Evolutionary conservation across 1,139 yeast species (phyloP).

Genomic region (Scheffersomyces cryptocercus): DNA sequence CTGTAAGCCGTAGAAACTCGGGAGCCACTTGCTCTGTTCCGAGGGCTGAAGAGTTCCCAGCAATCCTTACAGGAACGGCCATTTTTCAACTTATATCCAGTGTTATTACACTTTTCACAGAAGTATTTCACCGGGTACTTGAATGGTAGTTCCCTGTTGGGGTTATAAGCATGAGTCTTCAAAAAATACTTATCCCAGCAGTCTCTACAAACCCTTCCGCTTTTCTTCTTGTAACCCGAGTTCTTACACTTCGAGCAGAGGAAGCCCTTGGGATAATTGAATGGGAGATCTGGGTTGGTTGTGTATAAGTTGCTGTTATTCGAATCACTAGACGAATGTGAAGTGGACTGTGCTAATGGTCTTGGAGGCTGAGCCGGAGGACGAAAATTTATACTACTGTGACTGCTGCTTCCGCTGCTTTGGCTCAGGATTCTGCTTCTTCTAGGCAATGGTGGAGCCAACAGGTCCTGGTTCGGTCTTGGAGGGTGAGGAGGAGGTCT

Average conservation of each 20-base stretch:
- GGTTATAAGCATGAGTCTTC: conserved; percentile 35
- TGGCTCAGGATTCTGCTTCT: neutral
- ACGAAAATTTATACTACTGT: neutral
- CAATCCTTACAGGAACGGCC: conserved; percentile 72
- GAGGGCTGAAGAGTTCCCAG: conserved; percentile 64
- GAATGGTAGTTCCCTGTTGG: conserved; percentile 39
- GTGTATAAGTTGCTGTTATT: conserved; percentile 11
- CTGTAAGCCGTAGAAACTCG: conserved; percentile 5
- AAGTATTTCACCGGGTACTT: conserved; percentile 60
- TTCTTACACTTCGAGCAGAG: conserved; percentile 43
- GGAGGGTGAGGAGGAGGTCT: conserved; percentile 5
- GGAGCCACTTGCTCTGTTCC: conserved; percentile 20
- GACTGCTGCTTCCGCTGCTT: neutral
- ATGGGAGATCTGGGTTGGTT: conserved; percentile 48
- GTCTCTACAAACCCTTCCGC: conserved; percentile 31
- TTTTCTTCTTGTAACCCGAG: conserved; percentile 36
- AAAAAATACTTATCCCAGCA: conserved; percentile 41
- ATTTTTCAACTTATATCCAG: conserved; percentile 66
- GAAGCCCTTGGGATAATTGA: conserved; percentile 42
- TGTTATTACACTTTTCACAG: conserved; percentile 74
- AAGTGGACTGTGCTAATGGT: neutral
- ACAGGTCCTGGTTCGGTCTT: conserved; percentile 2
- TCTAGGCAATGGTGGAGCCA: neutral
- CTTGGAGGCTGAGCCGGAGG: conserved; percentile 2
- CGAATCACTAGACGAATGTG: neutral